Conservation (phyloP, 768 basidiomycete species). For the Amanita subjunquillea region DNA sequence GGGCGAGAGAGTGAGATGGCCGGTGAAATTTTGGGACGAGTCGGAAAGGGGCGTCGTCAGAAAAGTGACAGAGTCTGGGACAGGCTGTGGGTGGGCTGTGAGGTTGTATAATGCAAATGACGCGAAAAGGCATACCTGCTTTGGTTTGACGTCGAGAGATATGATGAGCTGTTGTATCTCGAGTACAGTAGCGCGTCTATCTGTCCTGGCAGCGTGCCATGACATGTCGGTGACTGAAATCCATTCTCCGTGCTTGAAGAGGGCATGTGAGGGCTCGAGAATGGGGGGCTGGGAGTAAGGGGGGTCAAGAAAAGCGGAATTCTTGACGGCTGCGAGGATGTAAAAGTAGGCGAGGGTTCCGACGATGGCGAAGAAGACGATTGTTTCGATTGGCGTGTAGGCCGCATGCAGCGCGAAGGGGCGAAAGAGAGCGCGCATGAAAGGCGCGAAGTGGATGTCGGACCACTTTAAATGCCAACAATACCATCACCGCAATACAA, state of each 20-base stretch:
- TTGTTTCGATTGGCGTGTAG: constrained; percentile 77
- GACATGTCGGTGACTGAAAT: constrained; percentile 43
- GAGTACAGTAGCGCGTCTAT: constrained; percentile 25
- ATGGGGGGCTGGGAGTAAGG: constrained; percentile 26
- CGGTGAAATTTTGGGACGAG: constrained; percentile 37
- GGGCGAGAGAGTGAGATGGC: constrained; percentile 33
- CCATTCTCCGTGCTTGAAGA: constrained; percentile 51
- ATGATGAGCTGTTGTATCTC: constrained; percentile 73
- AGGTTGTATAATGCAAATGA: constrained; percentile 1
- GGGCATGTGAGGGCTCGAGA: constrained; percentile 46
- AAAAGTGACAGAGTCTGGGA: constrained; percentile 22
- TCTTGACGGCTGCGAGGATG: constrained; percentile 81
- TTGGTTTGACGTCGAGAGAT: constrained; percentile 34
- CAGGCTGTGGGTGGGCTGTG: constrained; percentile 12
- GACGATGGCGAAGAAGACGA: constrained; percentile 81
- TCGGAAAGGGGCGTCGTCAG: constrained; percentile 31
- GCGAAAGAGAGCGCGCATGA: constrained; percentile 49
- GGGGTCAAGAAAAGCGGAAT: constrained; percentile 70
- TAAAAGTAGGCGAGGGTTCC: constrained; percentile 95
- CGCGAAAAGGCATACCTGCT: constrained; percentile 19
- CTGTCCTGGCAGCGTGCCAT: constrained; percentile 30
- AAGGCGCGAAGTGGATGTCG: neutral
- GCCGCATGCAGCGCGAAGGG: constrained; percentile 67
- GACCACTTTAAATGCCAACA: neutral
- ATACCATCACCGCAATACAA: too few relatives aligned